Percentiles rank a stretch among this genome's conserved stretches.
phyloP scores from a whole-genome alignment of 768 basidiomycete species.

The Ephemerocybe angulata region DNA sequence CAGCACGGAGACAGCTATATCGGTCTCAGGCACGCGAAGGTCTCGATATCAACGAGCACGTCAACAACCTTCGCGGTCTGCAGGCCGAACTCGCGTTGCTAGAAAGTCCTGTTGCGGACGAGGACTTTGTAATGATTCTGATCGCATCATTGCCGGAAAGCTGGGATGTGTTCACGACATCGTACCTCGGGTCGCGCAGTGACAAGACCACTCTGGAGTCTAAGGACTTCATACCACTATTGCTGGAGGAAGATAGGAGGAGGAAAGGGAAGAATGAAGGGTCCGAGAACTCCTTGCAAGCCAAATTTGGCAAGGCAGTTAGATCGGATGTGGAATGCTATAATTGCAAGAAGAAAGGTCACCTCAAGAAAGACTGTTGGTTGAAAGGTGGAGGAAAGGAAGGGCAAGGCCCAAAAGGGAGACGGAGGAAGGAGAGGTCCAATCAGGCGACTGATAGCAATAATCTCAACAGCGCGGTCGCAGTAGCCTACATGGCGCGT shows the following conservation, averaged over 20 bases:
- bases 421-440: not conserved
- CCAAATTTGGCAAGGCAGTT: not conserved
- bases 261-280: not conserved
- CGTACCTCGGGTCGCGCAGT: conserved; percentile 15
- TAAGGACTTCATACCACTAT: conserved; percentile 14
- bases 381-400: conserved; percentile 35
- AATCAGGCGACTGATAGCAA: not conserved
- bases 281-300: conserved; percentile 1
- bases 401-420: conserved; percentile 26
- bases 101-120: conserved; percentile 16
- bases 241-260: conserved; percentile 6
- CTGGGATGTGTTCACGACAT: conserved; percentile 21
- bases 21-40: conserved; percentile 15
- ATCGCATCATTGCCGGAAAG: conserved; percentile 21
- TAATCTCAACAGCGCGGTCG: conserved; percentile 4
- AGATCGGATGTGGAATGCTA: conserved; percentile 15
- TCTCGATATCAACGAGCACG: conserved; percentile 19
- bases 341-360: conserved; percentile 30
- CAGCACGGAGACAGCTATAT: conserved; percentile 17
- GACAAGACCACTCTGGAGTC: conserved; percentile 10
- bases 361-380: conserved; percentile 31
- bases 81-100: conserved; percentile 20
- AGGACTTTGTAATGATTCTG: conserved; percentile 22
- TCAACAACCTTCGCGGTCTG: conserved; percentile 14
- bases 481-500: not conserved